A percentile compares a stretch with the other conserved stretches of the same genome.
These are phyloP conservation scores for Phyllostachys edulis DNA, from an alignment of 176 grass and related monocot species.

Conservation along the genomic window DNA sequence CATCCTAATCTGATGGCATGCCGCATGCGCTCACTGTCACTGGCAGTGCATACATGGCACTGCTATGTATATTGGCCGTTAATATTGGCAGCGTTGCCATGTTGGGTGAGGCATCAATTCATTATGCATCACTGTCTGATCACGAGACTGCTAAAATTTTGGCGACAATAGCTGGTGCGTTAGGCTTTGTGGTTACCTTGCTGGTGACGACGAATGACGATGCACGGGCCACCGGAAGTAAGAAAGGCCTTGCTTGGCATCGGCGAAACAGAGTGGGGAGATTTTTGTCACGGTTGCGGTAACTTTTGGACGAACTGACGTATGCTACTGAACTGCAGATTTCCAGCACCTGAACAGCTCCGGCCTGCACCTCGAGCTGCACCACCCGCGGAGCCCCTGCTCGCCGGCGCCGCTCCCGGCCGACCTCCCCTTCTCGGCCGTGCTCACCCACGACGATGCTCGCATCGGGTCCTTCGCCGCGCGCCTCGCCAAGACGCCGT, in stretches of 20 bases:
- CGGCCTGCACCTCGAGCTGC: conserved; percentile 51
- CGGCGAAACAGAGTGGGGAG: background rate
- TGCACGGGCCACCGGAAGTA: background rate
- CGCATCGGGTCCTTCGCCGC: conserved; percentile 58
- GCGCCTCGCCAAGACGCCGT: conserved; percentile 53
- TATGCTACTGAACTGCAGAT: conserved; percentile 24
- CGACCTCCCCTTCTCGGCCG: conserved; percentile 54
- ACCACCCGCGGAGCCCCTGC: conserved; percentile 66
- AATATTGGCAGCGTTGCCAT: background rate
- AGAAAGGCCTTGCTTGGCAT: background rate
- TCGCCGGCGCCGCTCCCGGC: conserved; percentile 51
- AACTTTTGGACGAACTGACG: background rate
- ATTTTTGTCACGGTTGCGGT: background rate
- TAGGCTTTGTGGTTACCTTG: conserved; percentile 11
- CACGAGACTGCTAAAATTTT: background rate
- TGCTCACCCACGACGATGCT: conserved; percentile 57
- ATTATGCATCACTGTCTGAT: conserved; percentile 17
- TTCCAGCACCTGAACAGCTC: conserved; percentile 57
- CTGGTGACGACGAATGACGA: background rate
- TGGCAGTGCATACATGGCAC: background rate
- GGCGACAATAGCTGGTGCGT: conserved; percentile 24
- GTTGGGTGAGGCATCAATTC: conserved; percentile 13
- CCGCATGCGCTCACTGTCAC: background rate
- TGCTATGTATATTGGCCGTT: background rate
- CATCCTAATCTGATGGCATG: background rate